Evolutionary conservation across 2,329 filamentous ascomycete species (phyloP).

Genomic region (Colletotrichum sp.): DNA sequence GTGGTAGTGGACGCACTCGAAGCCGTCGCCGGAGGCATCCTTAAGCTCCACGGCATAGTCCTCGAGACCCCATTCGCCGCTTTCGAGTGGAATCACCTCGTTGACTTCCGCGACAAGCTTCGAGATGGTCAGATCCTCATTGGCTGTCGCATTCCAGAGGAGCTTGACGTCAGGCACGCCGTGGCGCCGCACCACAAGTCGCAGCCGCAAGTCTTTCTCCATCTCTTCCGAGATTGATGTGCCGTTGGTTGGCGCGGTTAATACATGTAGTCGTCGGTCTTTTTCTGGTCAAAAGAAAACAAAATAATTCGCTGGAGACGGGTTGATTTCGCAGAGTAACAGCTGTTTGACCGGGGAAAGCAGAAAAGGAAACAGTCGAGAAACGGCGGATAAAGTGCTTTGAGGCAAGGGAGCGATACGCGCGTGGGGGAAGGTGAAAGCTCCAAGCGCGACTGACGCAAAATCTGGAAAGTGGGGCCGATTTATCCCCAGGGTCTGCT

Average conservation of each 20-base stretch:
- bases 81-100: conserved; percentile 81
- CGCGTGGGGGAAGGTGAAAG: conserved; percentile 4
- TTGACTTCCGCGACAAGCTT: conserved; percentile 81
- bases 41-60: conserved; percentile 85
- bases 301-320: not conserved
- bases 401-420: not conserved
- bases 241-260: not conserved
- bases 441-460: conserved; percentile 19
- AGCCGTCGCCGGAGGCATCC: conserved; percentile 61
- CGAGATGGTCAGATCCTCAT: conserved; percentile 71
- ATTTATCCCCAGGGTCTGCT: not conserved
- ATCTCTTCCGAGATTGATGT: not conserved
- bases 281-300: not conserved
- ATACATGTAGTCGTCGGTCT: not conserved
- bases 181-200: conserved; percentile 75
- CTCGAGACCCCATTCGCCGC: conserved; percentile 82
- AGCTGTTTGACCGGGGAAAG: not conserved
- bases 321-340: not conserved
- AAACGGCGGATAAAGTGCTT: not conserved
- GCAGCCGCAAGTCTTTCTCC: conserved; percentile 67
- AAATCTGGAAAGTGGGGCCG: conserved; percentile 18
- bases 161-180: conserved; percentile 74
- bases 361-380: not conserved
- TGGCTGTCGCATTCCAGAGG: conserved; percentile 69
- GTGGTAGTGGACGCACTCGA: conserved; percentile 89